These are phyloP conservation scores for Chaetomium sp. DNA, from an alignment of 2,329 filamentous ascomycete genomes.

Conservation along the genomic window DNA sequence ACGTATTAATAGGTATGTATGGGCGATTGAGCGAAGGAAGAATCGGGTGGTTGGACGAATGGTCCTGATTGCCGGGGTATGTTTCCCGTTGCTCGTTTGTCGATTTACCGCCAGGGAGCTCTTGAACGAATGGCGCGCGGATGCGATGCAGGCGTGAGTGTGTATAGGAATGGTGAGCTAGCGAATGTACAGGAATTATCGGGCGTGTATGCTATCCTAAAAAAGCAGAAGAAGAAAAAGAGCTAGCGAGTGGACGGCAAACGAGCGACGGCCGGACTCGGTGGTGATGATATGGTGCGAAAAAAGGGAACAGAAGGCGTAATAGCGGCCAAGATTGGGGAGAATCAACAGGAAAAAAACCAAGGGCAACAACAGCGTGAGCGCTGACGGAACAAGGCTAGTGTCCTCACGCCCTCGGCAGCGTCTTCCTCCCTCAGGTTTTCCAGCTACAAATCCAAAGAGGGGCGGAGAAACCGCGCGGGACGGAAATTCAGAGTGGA, in stretches of 20 bases:
- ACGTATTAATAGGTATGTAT: background rate
- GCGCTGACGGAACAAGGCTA: slow-evolving; percentile 8
- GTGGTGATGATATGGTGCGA: slow-evolving; percentile 7
- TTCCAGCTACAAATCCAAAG: background rate
- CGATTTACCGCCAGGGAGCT: too few relatives aligned
- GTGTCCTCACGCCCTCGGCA: background rate
- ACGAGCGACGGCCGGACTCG: slow-evolving; percentile 13
- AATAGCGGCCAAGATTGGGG: slow-evolving; percentile 4
- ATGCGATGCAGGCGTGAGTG: too few relatives aligned
- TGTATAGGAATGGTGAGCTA: background rate
- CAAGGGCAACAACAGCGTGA: background rate
- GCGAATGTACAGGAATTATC: slow-evolving; percentile 10
- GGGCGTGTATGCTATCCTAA: slow-evolving; percentile 1
- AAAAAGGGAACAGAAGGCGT: slow-evolving; percentile 1
- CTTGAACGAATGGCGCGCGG: too few relatives aligned
- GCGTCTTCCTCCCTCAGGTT: too few relatives aligned
- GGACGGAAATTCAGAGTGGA: slow-evolving; percentile 14
- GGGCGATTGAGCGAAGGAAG: background rate
- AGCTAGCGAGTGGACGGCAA: slow-evolving; percentile 4
- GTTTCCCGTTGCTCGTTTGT: background rate
- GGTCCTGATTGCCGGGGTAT: background rate
- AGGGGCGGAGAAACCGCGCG: slow-evolving; percentile 1
- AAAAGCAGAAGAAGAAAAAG: background rate
- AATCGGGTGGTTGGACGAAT: background rate
- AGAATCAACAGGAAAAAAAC: slow-evolving; percentile 9